Evolutionary conservation across 768 basidiomycete genomes (phyloP).

Genomic region (Nidularia pulvinata): DNA sequence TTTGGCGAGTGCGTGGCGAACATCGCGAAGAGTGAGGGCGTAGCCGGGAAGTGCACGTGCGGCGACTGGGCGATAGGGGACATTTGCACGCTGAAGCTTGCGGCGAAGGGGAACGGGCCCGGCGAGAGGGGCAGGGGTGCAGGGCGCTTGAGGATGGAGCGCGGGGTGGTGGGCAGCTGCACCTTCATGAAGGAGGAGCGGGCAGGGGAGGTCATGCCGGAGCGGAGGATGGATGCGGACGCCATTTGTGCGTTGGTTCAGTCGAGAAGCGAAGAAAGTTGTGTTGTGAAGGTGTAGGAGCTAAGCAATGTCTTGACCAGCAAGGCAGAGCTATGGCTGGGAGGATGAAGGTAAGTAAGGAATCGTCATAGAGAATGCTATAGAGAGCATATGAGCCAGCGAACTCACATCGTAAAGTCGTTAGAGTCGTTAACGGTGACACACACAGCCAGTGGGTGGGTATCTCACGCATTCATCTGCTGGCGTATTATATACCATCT

Average conservation of each 20-base stretch:
- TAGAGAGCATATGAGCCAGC: neutral
- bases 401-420: neutral
- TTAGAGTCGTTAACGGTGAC: neutral
- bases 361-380: neutral
- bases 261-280: slow-evolving; percentile 7
- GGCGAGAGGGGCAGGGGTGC: slow-evolving; percentile 34
- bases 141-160: slow-evolving; percentile 40
- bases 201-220: slow-evolving; percentile 28
- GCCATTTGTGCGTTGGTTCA: slow-evolving; percentile 27
- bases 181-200: slow-evolving; percentile 18
- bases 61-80: slow-evolving; percentile 33
- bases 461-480: neutral
- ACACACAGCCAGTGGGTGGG: neutral
- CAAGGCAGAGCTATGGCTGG: slow-evolving; percentile 33
- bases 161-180: slow-evolving; percentile 16
- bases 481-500: neutral
- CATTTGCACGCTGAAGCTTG: slow-evolving; percentile 26
- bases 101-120: slow-evolving; percentile 20
- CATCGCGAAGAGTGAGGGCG: slow-evolving; percentile 54
- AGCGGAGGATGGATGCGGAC: slow-evolving; percentile 32
- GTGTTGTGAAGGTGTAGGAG: slow-evolving; percentile 17
- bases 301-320: slow-evolving; percentile 45
- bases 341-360: slow-evolving; percentile 1
- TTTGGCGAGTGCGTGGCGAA: slow-evolving; percentile 56
- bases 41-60: slow-evolving; percentile 70